Evolutionary conservation across 2,329 filamentous ascomycete genomes (phyloP).

Genomic region (Cercospora beticola): DNA sequence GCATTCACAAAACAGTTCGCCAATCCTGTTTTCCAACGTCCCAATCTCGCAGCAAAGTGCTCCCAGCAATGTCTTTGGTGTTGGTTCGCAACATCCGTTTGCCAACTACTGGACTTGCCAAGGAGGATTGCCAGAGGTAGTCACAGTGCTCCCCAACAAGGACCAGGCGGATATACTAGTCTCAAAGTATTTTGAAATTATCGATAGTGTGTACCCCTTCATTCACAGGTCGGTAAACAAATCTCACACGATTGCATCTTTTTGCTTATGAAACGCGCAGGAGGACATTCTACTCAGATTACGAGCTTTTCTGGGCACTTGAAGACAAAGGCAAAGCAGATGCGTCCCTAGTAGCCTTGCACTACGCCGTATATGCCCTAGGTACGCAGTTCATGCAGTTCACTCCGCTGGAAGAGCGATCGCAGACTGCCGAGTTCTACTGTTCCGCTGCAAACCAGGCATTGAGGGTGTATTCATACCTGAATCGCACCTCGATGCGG

Average conservation of each 20-base stretch:
- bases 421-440: constrained; percentile 78
- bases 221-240: constrained; percentile 53
- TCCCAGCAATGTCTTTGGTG: constrained; percentile 76
- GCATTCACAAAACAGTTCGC: constrained; percentile 31
- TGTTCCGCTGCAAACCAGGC: constrained; percentile 75
- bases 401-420: constrained; percentile 59
- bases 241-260: not conserved
- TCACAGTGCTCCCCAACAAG: constrained; percentile 73
- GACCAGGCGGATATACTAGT: constrained; percentile 70
- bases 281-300: constrained; percentile 73
- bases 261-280: constrained; percentile 31
- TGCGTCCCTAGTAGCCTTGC: constrained; percentile 67
- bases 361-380: constrained; percentile 75
- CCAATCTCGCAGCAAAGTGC: constrained; percentile 66
- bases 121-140: constrained; percentile 71
- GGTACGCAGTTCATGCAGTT: constrained; percentile 73
- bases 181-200: constrained; percentile 56
- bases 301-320: constrained; percentile 74
- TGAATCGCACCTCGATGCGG: constrained; percentile 70
- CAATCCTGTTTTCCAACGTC: constrained; percentile 66
- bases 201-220: constrained; percentile 81
- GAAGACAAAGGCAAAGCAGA: constrained; percentile 62
- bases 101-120: constrained; percentile 83
- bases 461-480: constrained; percentile 70
- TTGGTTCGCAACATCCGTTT: constrained; percentile 75